phyloP scores from a whole-genome alignment of 441 rosid genomes.

The Arabidopsis hybrid region DNA sequence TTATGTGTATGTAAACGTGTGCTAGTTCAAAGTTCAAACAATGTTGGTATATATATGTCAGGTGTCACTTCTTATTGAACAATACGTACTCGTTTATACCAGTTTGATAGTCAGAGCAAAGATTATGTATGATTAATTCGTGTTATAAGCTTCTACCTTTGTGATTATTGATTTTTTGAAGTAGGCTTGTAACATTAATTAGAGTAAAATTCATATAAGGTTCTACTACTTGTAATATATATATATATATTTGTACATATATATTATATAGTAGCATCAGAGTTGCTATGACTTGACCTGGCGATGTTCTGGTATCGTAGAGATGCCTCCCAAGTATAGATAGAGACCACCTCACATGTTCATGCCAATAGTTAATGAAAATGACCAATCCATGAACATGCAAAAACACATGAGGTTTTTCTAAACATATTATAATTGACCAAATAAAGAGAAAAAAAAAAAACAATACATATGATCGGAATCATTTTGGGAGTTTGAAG shows the following conservation, averaged over 20 bases:
- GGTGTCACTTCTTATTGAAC: too few relatives aligned
- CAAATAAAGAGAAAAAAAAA: too few relatives aligned
- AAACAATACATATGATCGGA: not conserved
- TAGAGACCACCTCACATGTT: constrained; percentile 26
- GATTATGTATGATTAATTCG: not conserved
- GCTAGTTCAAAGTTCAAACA: too few relatives aligned
- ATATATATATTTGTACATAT: not conserved
- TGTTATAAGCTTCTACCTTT: not conserved
- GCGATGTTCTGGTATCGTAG: constrained; percentile 9
- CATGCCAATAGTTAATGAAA: constrained; percentile 25
- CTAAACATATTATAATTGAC: not conserved
- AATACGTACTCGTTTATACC: too few relatives aligned
- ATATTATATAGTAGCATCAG: not conserved
- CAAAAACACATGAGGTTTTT: constrained; percentile 26
- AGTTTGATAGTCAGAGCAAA: too few relatives aligned
- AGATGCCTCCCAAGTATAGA: constrained; percentile 30
- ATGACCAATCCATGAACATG: constrained; percentile 28
- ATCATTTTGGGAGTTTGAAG: not conserved
- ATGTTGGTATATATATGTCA: too few relatives aligned
- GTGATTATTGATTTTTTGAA: not conserved
- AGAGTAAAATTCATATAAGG: not conserved
- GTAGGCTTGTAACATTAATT: too few relatives aligned
- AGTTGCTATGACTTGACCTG: constrained; percentile 11
- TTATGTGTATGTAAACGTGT: too few relatives aligned
- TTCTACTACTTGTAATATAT: not conserved